Evolutionary conservation across 495 filamentous ascomycete species (phyloP), one percentile per base, ranked within the genome.

Genomic region (Penicillium egyptiacum): DNA sequence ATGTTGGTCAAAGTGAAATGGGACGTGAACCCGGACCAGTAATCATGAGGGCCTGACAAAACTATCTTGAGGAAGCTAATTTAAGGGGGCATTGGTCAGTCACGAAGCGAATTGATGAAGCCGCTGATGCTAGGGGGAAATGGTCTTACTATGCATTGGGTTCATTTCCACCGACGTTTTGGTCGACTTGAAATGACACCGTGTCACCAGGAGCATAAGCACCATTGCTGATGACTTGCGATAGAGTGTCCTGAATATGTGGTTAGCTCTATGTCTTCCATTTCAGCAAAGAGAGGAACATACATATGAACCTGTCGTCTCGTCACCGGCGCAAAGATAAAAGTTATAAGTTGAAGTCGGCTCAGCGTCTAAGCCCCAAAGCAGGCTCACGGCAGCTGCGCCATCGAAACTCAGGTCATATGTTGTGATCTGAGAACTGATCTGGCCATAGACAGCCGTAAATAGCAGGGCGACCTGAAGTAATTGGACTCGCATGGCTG

Each of bases 1-100:
- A 89, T 90, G 64, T 80, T 81, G 9, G 74, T 77, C 31, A 90
- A 65, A 28, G 85, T 80, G 67, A 91, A 91, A 52, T 85, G 85
- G 25, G 81, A 89, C 58, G 81, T 87, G 43, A 75, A 79, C 1
- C 86, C 75, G 3, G 79, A 81, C 52, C 60, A 56, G 2, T 59
- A 31, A 28, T 81, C 79, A 20, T 75, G 70, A 4, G 69, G 68
- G 8, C 80, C 77, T 10, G 77, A 71, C 17, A 84, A 80, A 46
- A 83, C 68, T 61, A 90, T 85, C 59, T 83, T 82, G 16, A 89
- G 70, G 73, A 86, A 91, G 71, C 86, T 89, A 50, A 43, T 59
- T 12, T 51, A 58, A 39, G 14, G 46, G 26, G 9, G 60, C 39
- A 50, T 26, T 26, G 33, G 53, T 56, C 23, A 66, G 43, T 46